Conservation (phyloP, 1,284 basidiomycete genomes). For the Flammula alnicola region DNA sequence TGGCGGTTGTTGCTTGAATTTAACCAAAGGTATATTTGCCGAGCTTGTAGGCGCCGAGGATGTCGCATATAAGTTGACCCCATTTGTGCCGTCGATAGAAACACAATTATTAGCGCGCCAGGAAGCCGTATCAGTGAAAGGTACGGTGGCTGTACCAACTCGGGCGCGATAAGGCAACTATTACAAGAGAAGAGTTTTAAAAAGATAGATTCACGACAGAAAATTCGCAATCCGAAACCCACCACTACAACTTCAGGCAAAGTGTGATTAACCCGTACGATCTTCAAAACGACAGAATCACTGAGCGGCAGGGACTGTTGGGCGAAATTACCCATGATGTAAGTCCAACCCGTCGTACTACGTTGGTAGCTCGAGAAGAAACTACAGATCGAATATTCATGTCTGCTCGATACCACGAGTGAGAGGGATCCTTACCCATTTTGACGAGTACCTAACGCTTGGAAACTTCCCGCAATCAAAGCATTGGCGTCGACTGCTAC, state of each 20-base stretch:
- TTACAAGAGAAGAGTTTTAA: not conserved
- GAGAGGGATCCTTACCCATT: slow-evolving; percentile 15
- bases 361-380: slow-evolving; percentile 50
- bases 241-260: slow-evolving; percentile 48
- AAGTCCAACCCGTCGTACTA: slow-evolving; percentile 51
- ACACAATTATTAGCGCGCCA: slow-evolving; percentile 59
- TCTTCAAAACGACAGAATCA: slow-evolving; percentile 52
- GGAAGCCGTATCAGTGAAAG: slow-evolving; percentile 56
- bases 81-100: slow-evolving; percentile 55
- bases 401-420: not conserved
- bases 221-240: slow-evolving; percentile 17
- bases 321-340: slow-evolving; percentile 66
- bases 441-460: slow-evolving; percentile 41
- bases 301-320: slow-evolving; percentile 57
- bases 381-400: slow-evolving; percentile 26
- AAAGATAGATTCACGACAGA: not conserved
- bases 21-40: slow-evolving; percentile 32
- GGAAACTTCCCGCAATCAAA: slow-evolving; percentile 47
- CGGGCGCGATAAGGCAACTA: slow-evolving; percentile 65
- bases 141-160: slow-evolving; percentile 43
- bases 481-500: slow-evolving; percentile 53
- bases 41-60: slow-evolving; percentile 20
- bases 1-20: slow-evolving; percentile 52
- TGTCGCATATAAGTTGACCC: slow-evolving; percentile 44
- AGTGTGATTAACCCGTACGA: slow-evolving; percentile 49